These are phyloP conservation scores for Postia placenta DNA, from an alignment of 768 basidiomycete genomes.

Conservation along the genomic window DNA sequence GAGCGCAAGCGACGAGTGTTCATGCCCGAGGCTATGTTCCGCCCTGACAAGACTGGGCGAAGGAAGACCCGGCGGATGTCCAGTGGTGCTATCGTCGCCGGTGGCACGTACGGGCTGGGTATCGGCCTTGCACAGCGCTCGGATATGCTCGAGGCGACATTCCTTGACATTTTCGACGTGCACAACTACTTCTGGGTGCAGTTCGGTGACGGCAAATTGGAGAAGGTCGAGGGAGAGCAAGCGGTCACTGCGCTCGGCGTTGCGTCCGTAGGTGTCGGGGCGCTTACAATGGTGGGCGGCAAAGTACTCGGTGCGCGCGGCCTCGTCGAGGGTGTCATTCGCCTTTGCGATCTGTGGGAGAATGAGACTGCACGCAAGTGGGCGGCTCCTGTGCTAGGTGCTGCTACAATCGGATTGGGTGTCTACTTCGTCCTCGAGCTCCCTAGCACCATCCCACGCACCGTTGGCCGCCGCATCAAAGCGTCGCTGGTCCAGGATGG, in stretches of 20 bases:
- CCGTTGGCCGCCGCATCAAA: slow-evolving; percentile 80
- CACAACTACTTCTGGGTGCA: slow-evolving; percentile 71
- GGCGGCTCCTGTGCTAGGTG: slow-evolving; percentile 82
- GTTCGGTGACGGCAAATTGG: slow-evolving; percentile 50
- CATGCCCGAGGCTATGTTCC: slow-evolving; percentile 98
- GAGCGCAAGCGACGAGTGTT: slow-evolving; percentile 82
- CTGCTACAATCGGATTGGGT: slow-evolving; percentile 62
- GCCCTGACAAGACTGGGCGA: slow-evolving; percentile 28
- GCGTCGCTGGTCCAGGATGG: slow-evolving; percentile 49
- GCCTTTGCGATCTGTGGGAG: slow-evolving; percentile 70
- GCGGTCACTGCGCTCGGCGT: slow-evolving; percentile 63
- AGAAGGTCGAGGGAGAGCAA: slow-evolving; percentile 34
- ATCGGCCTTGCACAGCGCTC: slow-evolving; percentile 73
- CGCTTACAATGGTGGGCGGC: slow-evolving; percentile 85
- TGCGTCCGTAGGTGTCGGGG: slow-evolving; percentile 74
- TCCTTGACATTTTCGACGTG: slow-evolving; percentile 83
- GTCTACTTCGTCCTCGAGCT: slow-evolving; percentile 85
- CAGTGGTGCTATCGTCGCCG: slow-evolving; percentile 58
- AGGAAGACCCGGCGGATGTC: slow-evolving; percentile 32
- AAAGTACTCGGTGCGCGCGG: slow-evolving; percentile 71
- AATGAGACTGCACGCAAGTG: slow-evolving; percentile 80
- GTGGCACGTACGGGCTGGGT: slow-evolving; percentile 75
- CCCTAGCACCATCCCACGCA: slow-evolving; percentile 82
- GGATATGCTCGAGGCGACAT: slow-evolving; percentile 73
- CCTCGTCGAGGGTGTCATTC: slow-evolving; percentile 72